Base-by-base conservation (phyloP, 352 stramenopile species). In the Phytophthora hibernalis region DNA sequence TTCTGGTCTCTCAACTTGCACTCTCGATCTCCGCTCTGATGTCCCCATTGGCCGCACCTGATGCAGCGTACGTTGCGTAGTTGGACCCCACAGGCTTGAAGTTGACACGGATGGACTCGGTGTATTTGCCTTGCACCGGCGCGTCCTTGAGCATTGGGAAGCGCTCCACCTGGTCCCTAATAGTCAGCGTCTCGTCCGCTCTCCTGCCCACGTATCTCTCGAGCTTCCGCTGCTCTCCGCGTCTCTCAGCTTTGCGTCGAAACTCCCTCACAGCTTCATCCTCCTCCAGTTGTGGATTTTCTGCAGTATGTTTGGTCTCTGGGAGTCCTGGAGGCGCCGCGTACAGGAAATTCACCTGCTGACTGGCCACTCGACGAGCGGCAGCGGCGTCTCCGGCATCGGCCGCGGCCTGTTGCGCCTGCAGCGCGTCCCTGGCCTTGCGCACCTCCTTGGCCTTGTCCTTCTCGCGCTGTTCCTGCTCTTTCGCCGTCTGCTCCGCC, bases 121-220 rank as follows among this genome's bases (percentile, higher is more conserved):
- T 90, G 72, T 93, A 96, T 30, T 83, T 82, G 42, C 90, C 87
- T 58, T 96, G 86, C 16, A 97, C 90, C 3, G 90, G 90, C 15
- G 90, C 90, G 60, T 95, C 82, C 61, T 96, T 95, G 5, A 97
- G 74, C n/a, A 96, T 88, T 21, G 90, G 89, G 28, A 97, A 97
- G 12, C 90, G 87, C 63, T 96, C 86, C 5, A 94, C 85, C 76
- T 95, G 87, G 31, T 90, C 81, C 58, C 90, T 90, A 51, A 95
- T 89, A 4, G 87, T 93, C 21, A 95, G 71, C 54, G 75, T 76
- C 54, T 95, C 84, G 43, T 92, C 80, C 1, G 81, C 75, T 22
- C 84, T 69, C 1, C 81, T 72, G 8, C 87, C 87, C 12, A 93
- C 85, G 51, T 92, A 92, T 22, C 85, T 65, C 71, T 95, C 87